Percentiles rank a stretch among this genome's conserved stretches.
These are phyloP conservation scores for Chlorella sorokiniana DNA, from an alignment of 139 green algal genomes.

Conservation along the genomic window DNA sequence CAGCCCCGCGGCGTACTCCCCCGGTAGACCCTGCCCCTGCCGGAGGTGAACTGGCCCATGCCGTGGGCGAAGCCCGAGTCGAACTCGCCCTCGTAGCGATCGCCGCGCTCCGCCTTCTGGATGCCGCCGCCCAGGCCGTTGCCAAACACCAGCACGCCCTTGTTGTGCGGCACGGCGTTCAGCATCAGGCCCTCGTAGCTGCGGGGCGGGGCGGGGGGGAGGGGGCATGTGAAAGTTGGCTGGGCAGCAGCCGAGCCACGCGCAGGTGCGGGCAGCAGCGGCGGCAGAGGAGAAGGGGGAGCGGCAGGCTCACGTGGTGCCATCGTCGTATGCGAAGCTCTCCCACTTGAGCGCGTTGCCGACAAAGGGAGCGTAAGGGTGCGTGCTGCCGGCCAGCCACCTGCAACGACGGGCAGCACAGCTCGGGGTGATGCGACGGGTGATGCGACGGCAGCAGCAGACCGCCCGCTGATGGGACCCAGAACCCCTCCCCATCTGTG, in stretches of 20 bases:
- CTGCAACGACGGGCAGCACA: constrained; percentile 31
- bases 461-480: not conserved
- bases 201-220: constrained; percentile 9
- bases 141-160: constrained; percentile 85
- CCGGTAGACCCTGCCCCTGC: constrained; percentile 75
- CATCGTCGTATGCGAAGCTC: constrained; percentile 87
- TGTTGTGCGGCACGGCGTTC: constrained; percentile 78
- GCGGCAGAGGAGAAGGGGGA: not conserved
- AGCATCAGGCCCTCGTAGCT: constrained; percentile 88
- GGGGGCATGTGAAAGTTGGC: not conserved
- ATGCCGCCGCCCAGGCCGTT: constrained; percentile 81
- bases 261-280: not conserved
- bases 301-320: constrained; percentile 79
- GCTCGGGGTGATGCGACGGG: constrained; percentile 50
- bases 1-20: constrained; percentile 80
- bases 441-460: not conserved
- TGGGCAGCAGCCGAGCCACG: not conserved
- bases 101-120: constrained; percentile 56
- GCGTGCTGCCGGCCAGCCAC: constrained; percentile 67
- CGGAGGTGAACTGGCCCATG: constrained; percentile 77
- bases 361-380: constrained; percentile 86
- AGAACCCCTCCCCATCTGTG: not conserved
- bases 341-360: constrained; percentile 88
- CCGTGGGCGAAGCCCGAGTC: constrained; percentile 83
- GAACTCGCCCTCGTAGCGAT: constrained; percentile 76